These are phyloP conservation scores for Pseudozyma pruni DNA, from an alignment of 1,284 basidiomycete species.

Conservation along the genomic window DNA sequence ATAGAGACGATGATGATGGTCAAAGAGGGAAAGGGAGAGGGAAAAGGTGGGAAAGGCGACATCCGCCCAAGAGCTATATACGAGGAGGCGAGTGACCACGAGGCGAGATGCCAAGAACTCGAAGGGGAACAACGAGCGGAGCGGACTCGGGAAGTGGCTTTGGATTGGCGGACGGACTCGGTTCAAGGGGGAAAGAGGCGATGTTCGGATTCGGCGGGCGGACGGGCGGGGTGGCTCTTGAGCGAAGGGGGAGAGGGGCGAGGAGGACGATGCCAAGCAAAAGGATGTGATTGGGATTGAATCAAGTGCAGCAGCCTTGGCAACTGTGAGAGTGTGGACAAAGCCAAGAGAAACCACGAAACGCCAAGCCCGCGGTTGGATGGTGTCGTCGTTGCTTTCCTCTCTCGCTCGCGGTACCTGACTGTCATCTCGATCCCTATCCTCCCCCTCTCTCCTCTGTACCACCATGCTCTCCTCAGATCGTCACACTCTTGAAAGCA, in stretches of 20 bases:
- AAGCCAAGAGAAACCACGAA: conserved; percentile 2
- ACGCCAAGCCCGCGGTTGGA: conserved; percentile 10
- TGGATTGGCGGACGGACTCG: background rate
- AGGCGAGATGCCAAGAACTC: conserved; percentile 36
- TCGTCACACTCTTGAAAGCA: too few species aligned
- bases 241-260: background rate
- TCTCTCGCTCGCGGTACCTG: too few species aligned
- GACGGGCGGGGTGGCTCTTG: background rate
- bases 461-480: background rate
- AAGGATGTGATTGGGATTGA: too few species aligned
- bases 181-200: background rate
- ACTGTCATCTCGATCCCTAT: background rate
- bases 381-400: background rate
- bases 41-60: background rate
- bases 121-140: background rate
- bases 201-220: background rate
- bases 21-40: background rate
- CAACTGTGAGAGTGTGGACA: conserved; percentile 1
- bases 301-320: background rate
- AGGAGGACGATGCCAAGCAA: conserved; percentile 7
- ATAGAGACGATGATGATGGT: background rate
- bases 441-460: background rate
- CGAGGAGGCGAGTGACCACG: conserved; percentile 17
- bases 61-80: conserved; percentile 25
- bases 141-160: background rate